Evolutionary conservation across 345 rosid genomes (phyloP).

Genomic region (Syzygium jambos): DNA sequence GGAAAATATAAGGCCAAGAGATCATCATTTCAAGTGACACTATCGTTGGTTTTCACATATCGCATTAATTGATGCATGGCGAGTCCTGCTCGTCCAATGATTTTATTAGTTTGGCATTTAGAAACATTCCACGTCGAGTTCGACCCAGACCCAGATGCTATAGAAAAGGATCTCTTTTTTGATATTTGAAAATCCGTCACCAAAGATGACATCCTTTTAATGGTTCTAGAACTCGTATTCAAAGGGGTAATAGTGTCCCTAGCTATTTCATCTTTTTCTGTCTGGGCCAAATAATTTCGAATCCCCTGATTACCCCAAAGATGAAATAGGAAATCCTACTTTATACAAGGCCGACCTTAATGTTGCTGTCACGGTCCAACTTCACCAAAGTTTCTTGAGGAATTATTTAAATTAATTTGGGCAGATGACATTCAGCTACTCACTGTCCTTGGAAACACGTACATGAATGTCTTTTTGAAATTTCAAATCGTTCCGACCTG

Average conservation of each 20-base stretch:
- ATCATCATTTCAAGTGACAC: background rate
- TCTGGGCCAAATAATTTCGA: background rate
- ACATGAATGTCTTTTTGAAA: background rate
- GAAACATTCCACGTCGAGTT: background rate
- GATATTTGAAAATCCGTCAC: background rate
- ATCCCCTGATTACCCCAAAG: background rate
- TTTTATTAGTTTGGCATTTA: too few species aligned
- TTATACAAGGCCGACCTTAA: background rate
- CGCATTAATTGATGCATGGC: background rate
- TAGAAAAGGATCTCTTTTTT: background rate
- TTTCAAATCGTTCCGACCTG: background rate
- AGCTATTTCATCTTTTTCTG: background rate
- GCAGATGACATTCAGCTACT: background rate
- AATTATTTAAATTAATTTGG: background rate
- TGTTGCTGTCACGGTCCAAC: background rate
- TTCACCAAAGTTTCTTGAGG: background rate
- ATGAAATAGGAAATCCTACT: background rate
- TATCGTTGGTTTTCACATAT: background rate
- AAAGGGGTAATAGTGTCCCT: too few species aligned
- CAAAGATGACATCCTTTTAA: too few species aligned
- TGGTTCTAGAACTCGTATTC: too few species aligned
- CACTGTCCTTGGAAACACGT: background rate
- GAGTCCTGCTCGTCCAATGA: background rate
- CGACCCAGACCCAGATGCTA: background rate
- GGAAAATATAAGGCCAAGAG: too few species aligned